These are phyloP conservation scores for Hypoxylon sp. DNA, from an alignment of 2,329 filamentous ascomycete genomes.

Conservation along the genomic window DNA sequence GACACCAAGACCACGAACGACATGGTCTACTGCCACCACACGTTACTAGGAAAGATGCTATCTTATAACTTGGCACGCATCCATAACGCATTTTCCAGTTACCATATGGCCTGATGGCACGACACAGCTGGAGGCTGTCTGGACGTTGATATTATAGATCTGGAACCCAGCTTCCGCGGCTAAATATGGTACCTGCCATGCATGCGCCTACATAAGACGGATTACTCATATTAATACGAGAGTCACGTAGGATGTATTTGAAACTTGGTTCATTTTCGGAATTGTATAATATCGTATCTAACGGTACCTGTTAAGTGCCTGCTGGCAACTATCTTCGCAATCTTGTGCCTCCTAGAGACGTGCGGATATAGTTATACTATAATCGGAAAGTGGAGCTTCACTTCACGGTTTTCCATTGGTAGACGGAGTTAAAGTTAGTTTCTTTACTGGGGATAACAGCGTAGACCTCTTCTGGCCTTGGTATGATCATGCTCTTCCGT, in stretches of 20 bases:
- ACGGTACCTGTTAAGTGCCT: not conserved
- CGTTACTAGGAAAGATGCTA: constrained; percentile 24
- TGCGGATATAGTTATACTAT: not conserved
- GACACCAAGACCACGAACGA: not conserved
- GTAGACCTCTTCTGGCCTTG: too few species aligned
- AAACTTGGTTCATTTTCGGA: not conserved
- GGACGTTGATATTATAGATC: not conserved
- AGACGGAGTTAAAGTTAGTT: not conserved
- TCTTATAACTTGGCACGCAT: constrained; percentile 8
- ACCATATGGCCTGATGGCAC: constrained; percentile 20
- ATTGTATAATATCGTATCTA: not conserved
- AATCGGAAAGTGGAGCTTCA: constrained; percentile 9
- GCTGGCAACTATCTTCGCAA: not conserved
- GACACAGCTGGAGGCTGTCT: constrained; percentile 5
- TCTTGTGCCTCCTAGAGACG: not conserved
- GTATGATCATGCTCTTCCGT: too few species aligned
- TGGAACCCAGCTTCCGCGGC: constrained; percentile 25
- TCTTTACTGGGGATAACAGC: too few species aligned
- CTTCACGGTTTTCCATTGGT: not conserved
- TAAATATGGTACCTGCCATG: constrained; percentile 20
- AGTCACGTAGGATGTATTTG: not conserved
- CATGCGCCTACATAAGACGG: constrained; percentile 4
- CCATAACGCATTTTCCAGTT: not conserved
- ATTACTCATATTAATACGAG: constrained; percentile 29
- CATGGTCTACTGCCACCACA: constrained; percentile 15